Evolutionary conservation across 1,284 basidiomycete species (phyloP).

Genomic region (Pseudozyma hubeiensis): DNA sequence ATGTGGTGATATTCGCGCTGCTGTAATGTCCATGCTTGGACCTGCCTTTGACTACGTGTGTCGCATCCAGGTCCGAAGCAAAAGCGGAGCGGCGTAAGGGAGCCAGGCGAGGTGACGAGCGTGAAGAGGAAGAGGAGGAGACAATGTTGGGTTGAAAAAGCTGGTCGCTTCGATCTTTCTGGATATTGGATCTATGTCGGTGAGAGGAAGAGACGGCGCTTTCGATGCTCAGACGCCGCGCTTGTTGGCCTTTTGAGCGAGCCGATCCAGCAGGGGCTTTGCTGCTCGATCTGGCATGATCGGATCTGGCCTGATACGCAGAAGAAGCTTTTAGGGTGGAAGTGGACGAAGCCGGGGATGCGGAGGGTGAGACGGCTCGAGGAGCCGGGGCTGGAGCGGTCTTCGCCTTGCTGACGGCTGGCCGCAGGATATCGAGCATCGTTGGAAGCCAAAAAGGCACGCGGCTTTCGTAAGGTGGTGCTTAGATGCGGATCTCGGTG

Average conservation of each 20-base stretch:
- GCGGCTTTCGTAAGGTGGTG: not conserved
- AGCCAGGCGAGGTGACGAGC: slow-evolving; percentile 10
- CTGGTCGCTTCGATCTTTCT: not conserved
- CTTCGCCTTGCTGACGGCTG: slow-evolving; percentile 22
- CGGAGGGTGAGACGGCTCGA: slow-evolving; percentile 15
- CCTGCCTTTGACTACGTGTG: not conserved
- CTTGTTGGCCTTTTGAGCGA: slow-evolving; percentile 46
- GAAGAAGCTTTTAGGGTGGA: slow-evolving; percentile 38
- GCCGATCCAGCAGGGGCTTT: slow-evolving; percentile 18
- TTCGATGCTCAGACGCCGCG: slow-evolving; percentile 37
- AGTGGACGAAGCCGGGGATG: slow-evolving; percentile 49
- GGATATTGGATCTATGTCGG: slow-evolving; percentile 10
- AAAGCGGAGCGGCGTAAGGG: slow-evolving; percentile 21
- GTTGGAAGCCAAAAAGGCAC: not conserved
- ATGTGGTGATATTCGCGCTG: not conserved
- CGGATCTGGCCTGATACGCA: slow-evolving; percentile 1
- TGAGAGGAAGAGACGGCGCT: slow-evolving; percentile 31
- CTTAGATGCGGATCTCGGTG: not conserved
- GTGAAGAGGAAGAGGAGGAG: slow-evolving; percentile 14
- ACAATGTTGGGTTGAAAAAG: slow-evolving; percentile 6
- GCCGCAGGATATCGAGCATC: slow-evolving; percentile 40
- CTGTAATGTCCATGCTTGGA: slow-evolving; percentile 7
- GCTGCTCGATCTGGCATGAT: slow-evolving; percentile 5
- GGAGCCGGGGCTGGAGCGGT: slow-evolving; percentile 4
- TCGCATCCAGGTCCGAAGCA: slow-evolving; percentile 2